phyloP scores from a whole-genome alignment of 768 basidiomycete genomes.

The Galerina marginata region DNA sequence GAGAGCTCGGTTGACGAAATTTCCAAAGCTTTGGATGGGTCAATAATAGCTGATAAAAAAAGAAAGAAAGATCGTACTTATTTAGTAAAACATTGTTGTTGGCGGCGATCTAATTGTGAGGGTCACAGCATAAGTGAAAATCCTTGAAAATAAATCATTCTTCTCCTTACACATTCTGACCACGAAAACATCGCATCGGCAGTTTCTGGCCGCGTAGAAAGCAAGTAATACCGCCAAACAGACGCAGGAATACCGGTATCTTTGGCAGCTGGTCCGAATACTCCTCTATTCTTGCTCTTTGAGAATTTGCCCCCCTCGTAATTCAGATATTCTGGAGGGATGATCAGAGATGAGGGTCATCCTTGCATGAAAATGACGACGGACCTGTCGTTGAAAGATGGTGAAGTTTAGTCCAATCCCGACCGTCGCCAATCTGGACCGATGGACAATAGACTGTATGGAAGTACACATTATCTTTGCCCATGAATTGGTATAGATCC shows the following conservation, averaged over 20 bases:
- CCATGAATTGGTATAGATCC: conserved; percentile 97
- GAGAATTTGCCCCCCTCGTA: conserved; percentile 99
- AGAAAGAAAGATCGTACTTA: conserved; percentile 59
- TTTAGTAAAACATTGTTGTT: conserved; percentile 95
- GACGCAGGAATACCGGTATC: conserved; percentile 93
- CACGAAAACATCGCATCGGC: conserved; percentile 97
- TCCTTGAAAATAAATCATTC: conserved; percentile 8
- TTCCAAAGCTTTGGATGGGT: conserved; percentile 73
- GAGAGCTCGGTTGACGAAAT: conserved; percentile 93
- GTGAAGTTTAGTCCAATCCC: conserved; percentile 92
- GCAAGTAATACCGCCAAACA: conserved; percentile 96
- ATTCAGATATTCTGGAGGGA: conserved; percentile 83
- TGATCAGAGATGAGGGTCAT: conserved; percentile 1
- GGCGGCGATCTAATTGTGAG: conserved; percentile 67
- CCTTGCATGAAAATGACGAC: conserved; percentile 19
- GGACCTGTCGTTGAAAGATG: conserved; percentile 94
- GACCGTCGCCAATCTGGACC: conserved; percentile 85
- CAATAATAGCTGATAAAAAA: neutral
- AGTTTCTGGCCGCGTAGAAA: conserved; percentile 92
- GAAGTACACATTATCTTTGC: conserved; percentile 99
- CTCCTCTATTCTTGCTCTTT: conserved; percentile 94
- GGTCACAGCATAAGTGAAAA: neutral
- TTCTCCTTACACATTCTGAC: conserved; percentile 79
- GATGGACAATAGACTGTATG: conserved; percentile 96
- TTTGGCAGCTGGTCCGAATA: conserved; percentile 93